Evolutionary conservation across 371 early-diverging fungal species (phyloP), one percentile per base, ranked within the genome.

Genomic region (Mucor irregularis): DNA sequence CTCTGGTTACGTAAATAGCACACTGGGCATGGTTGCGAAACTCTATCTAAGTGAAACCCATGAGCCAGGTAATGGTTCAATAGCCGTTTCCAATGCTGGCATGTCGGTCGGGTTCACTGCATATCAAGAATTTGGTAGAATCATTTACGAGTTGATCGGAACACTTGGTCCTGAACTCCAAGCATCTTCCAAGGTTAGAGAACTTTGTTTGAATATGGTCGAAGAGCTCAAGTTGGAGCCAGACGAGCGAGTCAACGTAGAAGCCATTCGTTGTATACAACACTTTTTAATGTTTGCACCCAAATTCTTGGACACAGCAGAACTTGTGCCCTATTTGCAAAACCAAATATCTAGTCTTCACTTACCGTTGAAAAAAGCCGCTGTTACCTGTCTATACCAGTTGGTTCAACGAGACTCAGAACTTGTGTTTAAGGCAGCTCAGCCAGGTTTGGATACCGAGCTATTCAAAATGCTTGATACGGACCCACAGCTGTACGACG

Each of bases 81-180:
- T 85, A 35, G 84, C 83, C 24, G 78, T 80, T 8, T 78, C 88
- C 42, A 87, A 77, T 50, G 81, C 83, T 22, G 83, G 85, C 2
- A 76, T 84, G 78, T 69, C 70, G 5, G 78, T 80, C 14, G 83
- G 84, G 3, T 75, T 83, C 17, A 79, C 82, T 0, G 76, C 81
- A 11, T 84, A 85, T 58, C 91, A 91, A 38, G 84, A 88, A 44
- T 79, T 97, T 61, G 98, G 95, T 0, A 87, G 86, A 19, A 89
- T 97, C 26, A 81, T 97, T 39, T 87, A 92, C 54, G 93, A 94
- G 4, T 66, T 97, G 39, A 81, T 97, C 50, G 92, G 93, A 6
- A 92, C 92, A 0, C 62, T 96, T 10, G 98, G 98, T 0, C 98
- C 98, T 0, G 97, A 96, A 56, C 73, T 98, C 17, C 88, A 91